Percentiles rank a stretch among this genome's conserved stretches.
phyloP scores from a whole-genome alignment of 202 grass and related monocot genomes.

The Musa balbisiana region DNA sequence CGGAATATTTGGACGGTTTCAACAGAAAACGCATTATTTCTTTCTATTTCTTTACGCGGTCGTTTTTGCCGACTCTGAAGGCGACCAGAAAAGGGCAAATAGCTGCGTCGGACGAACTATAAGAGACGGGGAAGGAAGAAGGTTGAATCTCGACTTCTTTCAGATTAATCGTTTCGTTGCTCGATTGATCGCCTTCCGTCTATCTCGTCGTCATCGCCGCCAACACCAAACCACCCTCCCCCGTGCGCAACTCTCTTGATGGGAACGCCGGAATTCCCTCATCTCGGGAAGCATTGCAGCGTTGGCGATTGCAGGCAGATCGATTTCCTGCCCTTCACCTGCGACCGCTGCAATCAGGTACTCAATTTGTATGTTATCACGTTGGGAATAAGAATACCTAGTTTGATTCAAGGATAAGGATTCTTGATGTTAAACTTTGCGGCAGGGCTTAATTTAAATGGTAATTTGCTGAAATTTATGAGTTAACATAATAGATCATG shows the following conservation, averaged over 20 bases:
- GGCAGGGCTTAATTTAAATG: neutral
- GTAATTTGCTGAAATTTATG: neutral
- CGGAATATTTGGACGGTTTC: no score
- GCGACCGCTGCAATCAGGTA: slow-evolving; percentile 83
- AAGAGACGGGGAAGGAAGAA: no score
- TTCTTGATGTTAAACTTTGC: neutral
- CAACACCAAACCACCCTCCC: no score
- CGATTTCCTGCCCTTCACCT: slow-evolving; percentile 40
- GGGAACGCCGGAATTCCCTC: slow-evolving; percentile 18
- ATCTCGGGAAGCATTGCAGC: slow-evolving; percentile 19
- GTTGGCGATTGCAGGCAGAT: slow-evolving; percentile 18
- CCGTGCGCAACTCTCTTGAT: neutral
- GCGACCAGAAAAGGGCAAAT: no score
- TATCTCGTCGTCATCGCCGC: neutral
- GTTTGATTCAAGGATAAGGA: neutral
- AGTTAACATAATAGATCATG: neutral
- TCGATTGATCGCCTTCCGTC: neutral
- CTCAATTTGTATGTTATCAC: no score
- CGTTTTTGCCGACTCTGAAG: no score
- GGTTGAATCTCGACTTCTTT: no score
- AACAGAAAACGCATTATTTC: no score
- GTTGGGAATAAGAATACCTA: neutral
- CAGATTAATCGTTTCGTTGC: no score
- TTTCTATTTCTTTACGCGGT: no score
- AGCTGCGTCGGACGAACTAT: no score